Evolutionary conservation across 2,329 filamentous ascomycete species (phyloP).

Genomic region (Drechslera avenae): DNA sequence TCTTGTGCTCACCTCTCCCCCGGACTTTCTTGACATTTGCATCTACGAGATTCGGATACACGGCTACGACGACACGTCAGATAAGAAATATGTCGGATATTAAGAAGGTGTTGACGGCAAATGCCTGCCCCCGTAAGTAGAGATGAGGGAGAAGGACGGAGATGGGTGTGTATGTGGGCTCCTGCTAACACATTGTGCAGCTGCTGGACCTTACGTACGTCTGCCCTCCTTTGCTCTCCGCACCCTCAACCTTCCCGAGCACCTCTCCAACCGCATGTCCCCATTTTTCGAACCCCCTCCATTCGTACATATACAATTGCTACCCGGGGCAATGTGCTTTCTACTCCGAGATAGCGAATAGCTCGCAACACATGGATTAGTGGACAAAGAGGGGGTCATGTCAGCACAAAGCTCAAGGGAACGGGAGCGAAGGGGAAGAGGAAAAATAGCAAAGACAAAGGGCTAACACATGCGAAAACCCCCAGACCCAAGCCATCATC

Average conservation of each 20-base stretch:
- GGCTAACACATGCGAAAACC: neutral
- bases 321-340: no score
- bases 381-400: no score
- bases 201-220: constrained; percentile 53
- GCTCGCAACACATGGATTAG: no score
- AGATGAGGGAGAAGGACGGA: constrained; percentile 11
- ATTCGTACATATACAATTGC: no score
- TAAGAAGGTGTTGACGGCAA: constrained; percentile 50
- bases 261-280: neutral
- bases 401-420: no score
- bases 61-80: neutral
- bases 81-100: constrained; percentile 49
- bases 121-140: constrained; percentile 52
- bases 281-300: neutral
- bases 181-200: constrained; percentile 27
- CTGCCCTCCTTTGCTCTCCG: neutral
- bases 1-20: neutral
- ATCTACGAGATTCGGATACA: neutral
- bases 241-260: neutral
- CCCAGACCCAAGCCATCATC: constrained; percentile 64
- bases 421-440: no score
- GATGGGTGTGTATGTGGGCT: neutral
- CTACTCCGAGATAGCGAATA: no score
- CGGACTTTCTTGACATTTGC: neutral
- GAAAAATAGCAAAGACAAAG: no score